Evolutionary conservation across 257 asterid species (phyloP).

Genomic region (Salvia hispanica): DNA sequence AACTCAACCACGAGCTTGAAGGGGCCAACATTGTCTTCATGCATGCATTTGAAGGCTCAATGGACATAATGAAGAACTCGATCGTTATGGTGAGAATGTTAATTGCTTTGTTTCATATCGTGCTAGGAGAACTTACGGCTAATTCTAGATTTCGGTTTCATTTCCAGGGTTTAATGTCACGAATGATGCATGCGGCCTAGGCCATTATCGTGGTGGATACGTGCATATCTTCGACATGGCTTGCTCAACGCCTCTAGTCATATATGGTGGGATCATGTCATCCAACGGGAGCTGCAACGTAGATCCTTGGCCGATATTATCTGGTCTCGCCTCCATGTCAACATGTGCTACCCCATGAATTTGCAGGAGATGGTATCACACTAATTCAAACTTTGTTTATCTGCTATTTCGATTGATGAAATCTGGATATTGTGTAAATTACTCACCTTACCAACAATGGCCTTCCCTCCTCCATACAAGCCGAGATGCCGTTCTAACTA

Average conservation of each 20-base stretch:
- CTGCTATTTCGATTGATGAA: too few species aligned
- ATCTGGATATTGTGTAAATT: too few species aligned
- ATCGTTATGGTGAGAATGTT: constrained; percentile 63
- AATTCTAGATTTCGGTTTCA: constrained; percentile 4
- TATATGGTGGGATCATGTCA: constrained; percentile 98
- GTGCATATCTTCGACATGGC: constrained; percentile 91
- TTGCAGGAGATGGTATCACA: too few species aligned
- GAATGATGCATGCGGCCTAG: constrained; percentile 86
- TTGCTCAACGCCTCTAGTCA: constrained; percentile 70
- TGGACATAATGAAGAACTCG: constrained; percentile 78
- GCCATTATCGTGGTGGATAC: constrained; percentile 67
- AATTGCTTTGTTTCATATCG: constrained; percentile 1
- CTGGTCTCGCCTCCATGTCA: constrained; percentile 66
- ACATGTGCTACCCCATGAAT: too few species aligned
- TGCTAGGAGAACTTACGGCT: too few species aligned
- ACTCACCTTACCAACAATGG: too few species aligned
- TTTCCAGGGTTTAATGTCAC: constrained; percentile 68
- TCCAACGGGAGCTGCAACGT: constrained; percentile 80
- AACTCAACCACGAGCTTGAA: constrained; percentile 59
- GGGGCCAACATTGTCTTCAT: constrained; percentile 68
- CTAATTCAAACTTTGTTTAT: too few species aligned
- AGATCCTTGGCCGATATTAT: constrained; percentile 77
- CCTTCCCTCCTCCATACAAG: too few species aligned
- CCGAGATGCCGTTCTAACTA: too few species aligned
- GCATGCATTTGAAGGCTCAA: constrained; percentile 84